phyloP scores from a whole-genome alignment of 768 basidiomycete species.

The Rhizopogon vesiculosus region DNA sequence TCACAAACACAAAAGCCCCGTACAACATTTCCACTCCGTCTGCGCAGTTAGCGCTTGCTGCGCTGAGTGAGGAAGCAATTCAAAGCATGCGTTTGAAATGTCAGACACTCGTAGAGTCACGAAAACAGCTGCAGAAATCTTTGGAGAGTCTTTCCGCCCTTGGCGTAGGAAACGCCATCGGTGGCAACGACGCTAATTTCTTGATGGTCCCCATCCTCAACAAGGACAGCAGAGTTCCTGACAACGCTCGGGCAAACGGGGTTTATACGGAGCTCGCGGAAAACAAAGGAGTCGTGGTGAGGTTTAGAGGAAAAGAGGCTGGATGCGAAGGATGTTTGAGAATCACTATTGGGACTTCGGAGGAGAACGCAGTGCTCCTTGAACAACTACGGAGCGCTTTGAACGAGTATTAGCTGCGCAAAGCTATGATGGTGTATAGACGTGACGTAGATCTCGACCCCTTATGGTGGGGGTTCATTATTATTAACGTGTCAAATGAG shows the following conservation, averaged over 20 bases:
- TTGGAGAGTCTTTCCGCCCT: slow-evolving; percentile 44
- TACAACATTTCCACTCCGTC: slow-evolving; percentile 95
- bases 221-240: slow-evolving; percentile 33
- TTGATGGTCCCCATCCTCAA: slow-evolving; percentile 73
- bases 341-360: slow-evolving; percentile 82
- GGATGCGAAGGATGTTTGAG: slow-evolving; percentile 87
- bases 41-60: slow-evolving; percentile 73
- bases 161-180: slow-evolving; percentile 66
- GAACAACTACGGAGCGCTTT: slow-evolving; percentile 49
- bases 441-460: neutral
- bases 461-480: neutral
- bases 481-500: neutral
- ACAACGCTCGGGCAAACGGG: slow-evolving; percentile 54
- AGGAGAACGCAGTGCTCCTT: slow-evolving; percentile 67
- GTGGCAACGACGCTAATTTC: slow-evolving; percentile 89
- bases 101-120: slow-evolving; percentile 51
- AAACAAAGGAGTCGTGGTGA: slow-evolving; percentile 80
- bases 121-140: slow-evolving; percentile 44
- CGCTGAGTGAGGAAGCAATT: slow-evolving; percentile 66
- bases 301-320: slow-evolving; percentile 80
- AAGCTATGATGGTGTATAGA: neutral
- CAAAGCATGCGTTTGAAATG: slow-evolving; percentile 63
- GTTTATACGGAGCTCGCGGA: slow-evolving; percentile 86
- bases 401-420: slow-evolving; percentile 12
- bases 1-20: slow-evolving; percentile 94